Percentiles rank a stretch among this genome's conserved stretches.
Evolutionary conservation across 495 filamentous ascomycete species (phyloP).

Genomic region (Hypoxylon trugodes): DNA sequence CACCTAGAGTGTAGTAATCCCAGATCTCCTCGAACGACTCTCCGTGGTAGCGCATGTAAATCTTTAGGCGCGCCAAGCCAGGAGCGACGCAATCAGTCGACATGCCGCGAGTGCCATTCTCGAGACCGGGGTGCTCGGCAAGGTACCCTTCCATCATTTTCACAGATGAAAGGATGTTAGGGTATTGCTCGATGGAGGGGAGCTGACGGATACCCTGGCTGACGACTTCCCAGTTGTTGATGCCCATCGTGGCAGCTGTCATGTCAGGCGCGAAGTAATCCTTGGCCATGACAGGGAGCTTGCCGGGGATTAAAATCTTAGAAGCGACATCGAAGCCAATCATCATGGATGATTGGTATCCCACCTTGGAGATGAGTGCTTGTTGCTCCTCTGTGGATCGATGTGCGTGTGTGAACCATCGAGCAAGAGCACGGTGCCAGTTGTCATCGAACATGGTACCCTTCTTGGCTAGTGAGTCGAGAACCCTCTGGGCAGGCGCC

Average conservation of each 20-base stretch:
- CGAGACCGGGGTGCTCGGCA: not conserved
- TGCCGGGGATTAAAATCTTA: not conserved
- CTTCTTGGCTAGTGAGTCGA: not conserved
- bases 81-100: slow-evolving; percentile 1
- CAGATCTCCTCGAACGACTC: slow-evolving; percentile 2
- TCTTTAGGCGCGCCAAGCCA: slow-evolving; percentile 1
- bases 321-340: slow-evolving; percentile 2
- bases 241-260: not conserved
- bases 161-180: not conserved
- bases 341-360: slow-evolving; percentile 1
- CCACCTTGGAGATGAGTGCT: not conserved
- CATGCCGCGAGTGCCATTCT: not conserved
- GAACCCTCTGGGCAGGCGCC: not conserved
- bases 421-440: slow-evolving; percentile 3
- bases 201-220: not conserved
- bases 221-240: not conserved
- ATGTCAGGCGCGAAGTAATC: not conserved
- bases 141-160: slow-evolving; percentile 7
- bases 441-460: not conserved
- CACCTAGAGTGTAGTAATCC: slow-evolving; percentile 5
- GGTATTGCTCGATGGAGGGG: not conserved
- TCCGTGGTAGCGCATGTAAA: slow-evolving; percentile 6
- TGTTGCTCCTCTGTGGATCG: not conserved
- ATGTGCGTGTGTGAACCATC: not conserved
- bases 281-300: slow-evolving; percentile 4